Evolutionary conservation across 1,139 yeast species (phyloP).

Genomic region (Candida sojae): DNA sequence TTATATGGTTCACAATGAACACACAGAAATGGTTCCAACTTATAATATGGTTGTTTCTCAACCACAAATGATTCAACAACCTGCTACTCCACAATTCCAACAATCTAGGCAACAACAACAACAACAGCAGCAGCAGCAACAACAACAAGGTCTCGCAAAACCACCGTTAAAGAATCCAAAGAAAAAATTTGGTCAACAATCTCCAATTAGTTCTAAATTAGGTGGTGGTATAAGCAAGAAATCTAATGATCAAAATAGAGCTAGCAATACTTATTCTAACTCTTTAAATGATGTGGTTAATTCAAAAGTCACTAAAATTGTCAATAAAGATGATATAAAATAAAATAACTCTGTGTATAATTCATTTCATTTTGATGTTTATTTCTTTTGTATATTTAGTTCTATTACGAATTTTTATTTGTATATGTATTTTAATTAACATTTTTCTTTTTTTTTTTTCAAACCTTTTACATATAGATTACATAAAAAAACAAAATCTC

Average conservation of each 20-base stretch:
- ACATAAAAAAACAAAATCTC: no score
- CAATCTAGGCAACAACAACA: slow-evolving; percentile 2
- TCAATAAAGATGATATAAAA: slow-evolving; percentile 6
- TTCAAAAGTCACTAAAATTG: slow-evolving; percentile 11
- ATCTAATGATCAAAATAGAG: neutral
- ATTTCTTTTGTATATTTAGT: neutral
- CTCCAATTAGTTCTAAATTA: neutral
- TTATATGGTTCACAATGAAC: slow-evolving; percentile 10
- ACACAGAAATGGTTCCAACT: slow-evolving; percentile 8
- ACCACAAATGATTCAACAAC: neutral
- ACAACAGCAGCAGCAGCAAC: slow-evolving; percentile 5
- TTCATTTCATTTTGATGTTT: neutral
- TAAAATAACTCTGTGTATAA: neutral
- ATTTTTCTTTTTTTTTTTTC: no score
- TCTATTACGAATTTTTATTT: neutral
- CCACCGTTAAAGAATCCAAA: neutral
- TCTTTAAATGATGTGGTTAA: slow-evolving; percentile 13
- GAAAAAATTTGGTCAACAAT: slow-evolving; percentile 1
- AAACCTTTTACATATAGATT: no score
- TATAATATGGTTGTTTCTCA: slow-evolving; percentile 1
- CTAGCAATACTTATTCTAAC: slow-evolving; percentile 3
- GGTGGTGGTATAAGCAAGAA: slow-evolving; percentile 9
- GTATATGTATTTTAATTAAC: no score
- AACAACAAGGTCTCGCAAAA: neutral
- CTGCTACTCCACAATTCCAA: slow-evolving; percentile 1